Evolutionary conservation across 768 basidiomycete species (phyloP).

Genomic region (Auriscalpium microsporum): DNA sequence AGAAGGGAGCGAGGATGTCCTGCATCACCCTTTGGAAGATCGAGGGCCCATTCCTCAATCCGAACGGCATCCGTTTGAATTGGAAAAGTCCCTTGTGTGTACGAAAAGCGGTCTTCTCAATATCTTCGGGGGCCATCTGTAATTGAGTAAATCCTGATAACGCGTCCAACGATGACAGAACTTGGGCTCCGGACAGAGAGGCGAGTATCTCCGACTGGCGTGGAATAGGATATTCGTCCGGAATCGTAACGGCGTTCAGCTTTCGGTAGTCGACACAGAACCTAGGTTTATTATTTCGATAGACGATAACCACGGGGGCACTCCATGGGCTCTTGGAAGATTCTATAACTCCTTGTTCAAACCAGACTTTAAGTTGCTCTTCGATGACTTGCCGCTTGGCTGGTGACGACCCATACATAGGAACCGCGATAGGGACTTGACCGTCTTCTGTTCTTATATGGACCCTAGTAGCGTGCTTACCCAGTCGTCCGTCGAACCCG

Average conservation of each 20-base stretch:
- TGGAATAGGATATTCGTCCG: slow-evolving; percentile 22
- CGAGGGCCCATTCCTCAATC: slow-evolving; percentile 20
- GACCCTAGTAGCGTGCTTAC: not conserved
- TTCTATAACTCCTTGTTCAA: slow-evolving; percentile 27
- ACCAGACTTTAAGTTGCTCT: slow-evolving; percentile 15
- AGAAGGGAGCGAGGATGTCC: slow-evolving; percentile 23
- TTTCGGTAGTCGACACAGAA: too few relatives aligned
- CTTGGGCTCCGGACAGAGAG: slow-evolving; percentile 16
- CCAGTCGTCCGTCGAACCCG: not conserved
- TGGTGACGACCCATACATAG: slow-evolving; percentile 18
- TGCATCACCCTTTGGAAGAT: slow-evolving; percentile 35
- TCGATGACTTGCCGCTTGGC: slow-evolving; percentile 7
- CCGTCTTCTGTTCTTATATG: slow-evolving; percentile 13
- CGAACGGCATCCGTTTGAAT: slow-evolving; percentile 34
- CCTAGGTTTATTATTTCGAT: slow-evolving; percentile 27
- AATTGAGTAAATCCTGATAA: slow-evolving; percentile 34
- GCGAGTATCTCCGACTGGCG: slow-evolving; percentile 22
- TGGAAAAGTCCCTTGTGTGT: slow-evolving; percentile 31
- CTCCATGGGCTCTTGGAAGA: slow-evolving; percentile 28
- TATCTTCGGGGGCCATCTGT: slow-evolving; percentile 19
- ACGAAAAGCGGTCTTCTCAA: slow-evolving; percentile 28
- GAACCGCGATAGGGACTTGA: slow-evolving; percentile 15
- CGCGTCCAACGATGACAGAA: slow-evolving; percentile 25
- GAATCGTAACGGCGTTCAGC: slow-evolving; percentile 14
- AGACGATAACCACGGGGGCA: slow-evolving; percentile 23